Conservation (phyloP, 1,139 yeast genomes). For the Hansenula lynferdii region DNA sequence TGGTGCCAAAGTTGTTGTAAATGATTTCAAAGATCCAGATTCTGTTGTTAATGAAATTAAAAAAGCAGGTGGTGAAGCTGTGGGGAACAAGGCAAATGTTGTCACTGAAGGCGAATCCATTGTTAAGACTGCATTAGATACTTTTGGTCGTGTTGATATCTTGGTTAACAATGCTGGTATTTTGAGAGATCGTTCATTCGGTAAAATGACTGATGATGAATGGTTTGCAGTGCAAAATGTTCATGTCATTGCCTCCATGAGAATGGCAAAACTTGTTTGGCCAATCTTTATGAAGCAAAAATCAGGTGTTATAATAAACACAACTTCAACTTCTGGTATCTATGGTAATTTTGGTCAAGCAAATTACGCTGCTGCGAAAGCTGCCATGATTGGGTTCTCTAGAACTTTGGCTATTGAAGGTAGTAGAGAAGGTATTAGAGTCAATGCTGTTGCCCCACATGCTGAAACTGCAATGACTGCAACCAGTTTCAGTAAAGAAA, state of each 20-base stretch:
- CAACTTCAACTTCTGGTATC: slow-evolving; percentile 93
- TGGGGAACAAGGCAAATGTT: slow-evolving; percentile 78
- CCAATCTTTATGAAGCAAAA: slow-evolving; percentile 77
- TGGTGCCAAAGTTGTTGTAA: slow-evolving; percentile 95
- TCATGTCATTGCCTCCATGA: slow-evolving; percentile 78
- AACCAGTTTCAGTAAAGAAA: slow-evolving; percentile 74
- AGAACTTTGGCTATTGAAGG: slow-evolving; percentile 91
- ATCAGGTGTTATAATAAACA: slow-evolving; percentile 79
- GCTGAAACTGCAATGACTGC: slow-evolving; percentile 98
- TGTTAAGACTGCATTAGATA: slow-evolving; percentile 70
- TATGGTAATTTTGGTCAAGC: slow-evolving; percentile 98
- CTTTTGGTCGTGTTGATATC: slow-evolving; percentile 82
- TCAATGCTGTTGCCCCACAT: slow-evolving; percentile 89
- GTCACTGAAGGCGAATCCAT: slow-evolving; percentile 74
- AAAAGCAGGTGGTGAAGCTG: slow-evolving; percentile 74
- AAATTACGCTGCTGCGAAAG: slow-evolving; percentile 91
- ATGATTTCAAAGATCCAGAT: slow-evolving; percentile 78
- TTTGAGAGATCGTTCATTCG: slow-evolving; percentile 83
- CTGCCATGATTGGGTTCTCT: slow-evolving; percentile 82
- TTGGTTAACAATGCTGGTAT: slow-evolving; percentile 94
- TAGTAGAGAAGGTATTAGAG: slow-evolving; percentile 67
- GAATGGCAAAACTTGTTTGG: slow-evolving; percentile 90
- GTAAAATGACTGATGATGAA: slow-evolving; percentile 76
- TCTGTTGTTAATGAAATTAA: slow-evolving; percentile 76
- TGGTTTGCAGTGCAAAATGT: slow-evolving; percentile 83